phyloP scores from a whole-genome alignment of 164 flowering plant species.

The Vitis labrusca region DNA sequence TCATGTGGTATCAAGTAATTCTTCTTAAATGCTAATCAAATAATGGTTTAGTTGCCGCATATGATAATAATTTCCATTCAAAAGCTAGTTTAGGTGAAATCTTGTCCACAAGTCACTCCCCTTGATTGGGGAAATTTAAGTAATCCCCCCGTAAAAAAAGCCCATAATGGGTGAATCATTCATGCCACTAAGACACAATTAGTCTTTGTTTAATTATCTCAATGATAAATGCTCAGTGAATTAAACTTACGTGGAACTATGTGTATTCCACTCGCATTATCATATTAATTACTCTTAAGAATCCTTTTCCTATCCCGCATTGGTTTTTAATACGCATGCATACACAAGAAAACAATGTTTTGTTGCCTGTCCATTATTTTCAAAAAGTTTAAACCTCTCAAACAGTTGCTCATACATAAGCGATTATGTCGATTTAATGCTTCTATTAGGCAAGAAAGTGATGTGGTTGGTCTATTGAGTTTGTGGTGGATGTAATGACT shows the following conservation, averaged over 20 bases:
- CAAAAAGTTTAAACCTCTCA: no score
- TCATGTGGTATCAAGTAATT: background rate
- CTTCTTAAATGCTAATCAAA: background rate
- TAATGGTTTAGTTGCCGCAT: background rate
- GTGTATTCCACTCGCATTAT: conserved; percentile 2
- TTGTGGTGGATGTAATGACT: no score
- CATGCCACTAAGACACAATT: background rate
- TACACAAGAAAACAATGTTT: background rate
- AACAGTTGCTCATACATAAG: no score
- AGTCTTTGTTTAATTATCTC: background rate
- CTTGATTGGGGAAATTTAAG: background rate
- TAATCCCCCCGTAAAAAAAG: background rate
- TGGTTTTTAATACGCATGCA: background rate
- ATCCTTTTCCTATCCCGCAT: background rate
- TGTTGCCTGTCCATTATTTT: no score
- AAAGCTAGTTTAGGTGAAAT: background rate
- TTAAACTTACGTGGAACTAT: background rate
- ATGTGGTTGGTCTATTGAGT: no score
- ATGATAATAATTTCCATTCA: background rate
- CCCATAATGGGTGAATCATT: background rate
- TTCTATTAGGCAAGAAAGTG: no score
- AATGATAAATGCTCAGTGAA: background rate
- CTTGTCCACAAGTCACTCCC: background rate
- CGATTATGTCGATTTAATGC: no score
- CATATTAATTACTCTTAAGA: background rate